Conservation (phyloP, 1,284 basidiomycete genomes). For the Heterobasidion annosum region DNA sequence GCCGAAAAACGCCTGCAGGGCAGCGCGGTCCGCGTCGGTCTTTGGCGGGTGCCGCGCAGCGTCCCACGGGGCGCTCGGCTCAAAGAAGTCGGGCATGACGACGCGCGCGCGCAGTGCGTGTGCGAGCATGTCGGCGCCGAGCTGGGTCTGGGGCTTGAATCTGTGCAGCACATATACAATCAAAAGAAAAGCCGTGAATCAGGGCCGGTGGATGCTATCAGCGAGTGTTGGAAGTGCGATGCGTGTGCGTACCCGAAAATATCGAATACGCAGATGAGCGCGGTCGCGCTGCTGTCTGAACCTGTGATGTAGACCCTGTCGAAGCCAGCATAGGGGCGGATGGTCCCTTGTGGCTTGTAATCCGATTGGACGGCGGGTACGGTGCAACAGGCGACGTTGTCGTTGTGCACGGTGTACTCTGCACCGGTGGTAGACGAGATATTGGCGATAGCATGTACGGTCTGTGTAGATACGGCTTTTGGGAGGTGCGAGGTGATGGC, state of each 20-base stretch:
- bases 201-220: background rate
- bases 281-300: conserved; percentile 34
- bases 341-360: conserved; percentile 42
- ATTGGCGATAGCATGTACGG: conserved; percentile 5
- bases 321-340: conserved; percentile 31
- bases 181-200: background rate
- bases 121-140: conserved; percentile 56
- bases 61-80: conserved; percentile 41
- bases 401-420: conserved; percentile 32
- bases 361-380: conserved; percentile 44
- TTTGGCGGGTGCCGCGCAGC: conserved; percentile 43
- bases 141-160: conserved; percentile 49
- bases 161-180: conserved; percentile 14
- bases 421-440: conserved; percentile 25
- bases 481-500: conserved; percentile 31
- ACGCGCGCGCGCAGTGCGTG: conserved; percentile 39
- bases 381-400: conserved; percentile 51
- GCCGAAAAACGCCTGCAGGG: conserved; percentile 47
- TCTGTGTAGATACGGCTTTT: conserved; percentile 13
- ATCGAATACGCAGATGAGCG: conserved; percentile 52
- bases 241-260: conserved; percentile 45
- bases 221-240: background rate
- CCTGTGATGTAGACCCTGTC: conserved; percentile 44
- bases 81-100: conserved; percentile 62
- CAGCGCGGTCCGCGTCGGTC: conserved; percentile 37